Conservation (phyloP, 352 stramenopile genomes). For the Phytophthora citricola region DNA sequence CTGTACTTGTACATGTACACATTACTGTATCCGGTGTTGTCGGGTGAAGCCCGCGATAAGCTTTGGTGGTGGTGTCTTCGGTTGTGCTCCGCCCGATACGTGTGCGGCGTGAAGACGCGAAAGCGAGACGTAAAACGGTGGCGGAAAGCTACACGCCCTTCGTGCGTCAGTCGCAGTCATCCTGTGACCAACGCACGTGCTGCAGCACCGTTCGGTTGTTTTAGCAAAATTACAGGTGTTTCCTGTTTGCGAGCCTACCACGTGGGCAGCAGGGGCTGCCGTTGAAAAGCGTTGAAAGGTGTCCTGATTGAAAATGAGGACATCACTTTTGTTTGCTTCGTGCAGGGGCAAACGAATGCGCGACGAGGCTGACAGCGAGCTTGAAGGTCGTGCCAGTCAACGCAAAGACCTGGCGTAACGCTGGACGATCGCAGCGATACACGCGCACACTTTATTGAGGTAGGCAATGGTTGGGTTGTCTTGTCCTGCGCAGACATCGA, state of each 20-base stretch:
- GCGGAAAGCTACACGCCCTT: slow-evolving; percentile 12
- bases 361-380: slow-evolving; percentile 8
- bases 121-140: slow-evolving; percentile 19
- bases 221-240: slow-evolving; percentile 32
- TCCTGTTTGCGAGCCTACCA: slow-evolving; percentile 21
- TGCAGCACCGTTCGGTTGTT: slow-evolving; percentile 27
- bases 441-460: neutral
- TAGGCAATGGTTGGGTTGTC: slow-evolving; percentile 9
- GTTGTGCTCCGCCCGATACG: neutral
- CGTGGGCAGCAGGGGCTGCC: slow-evolving; percentile 10
- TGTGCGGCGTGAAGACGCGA: slow-evolving; percentile 10
- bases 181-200: slow-evolving; percentile 26
- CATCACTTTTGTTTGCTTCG: slow-evolving; percentile 31
- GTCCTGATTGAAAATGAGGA: slow-evolving; percentile 23
- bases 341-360: slow-evolving; percentile 2
- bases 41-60: neutral
- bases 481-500: neutral
- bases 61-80: neutral
- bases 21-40: neutral
- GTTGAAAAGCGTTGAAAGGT: no score
- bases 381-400: slow-evolving; percentile 10
- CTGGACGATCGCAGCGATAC: neutral
- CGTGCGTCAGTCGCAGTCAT: slow-evolving; percentile 24
- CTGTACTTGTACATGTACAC: no score
- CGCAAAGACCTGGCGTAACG: slow-evolving; percentile 1